Evolutionary conservation across 306 rosid genomes (phyloP).

Genomic region (Oxytropis ochrocephala): DNA sequence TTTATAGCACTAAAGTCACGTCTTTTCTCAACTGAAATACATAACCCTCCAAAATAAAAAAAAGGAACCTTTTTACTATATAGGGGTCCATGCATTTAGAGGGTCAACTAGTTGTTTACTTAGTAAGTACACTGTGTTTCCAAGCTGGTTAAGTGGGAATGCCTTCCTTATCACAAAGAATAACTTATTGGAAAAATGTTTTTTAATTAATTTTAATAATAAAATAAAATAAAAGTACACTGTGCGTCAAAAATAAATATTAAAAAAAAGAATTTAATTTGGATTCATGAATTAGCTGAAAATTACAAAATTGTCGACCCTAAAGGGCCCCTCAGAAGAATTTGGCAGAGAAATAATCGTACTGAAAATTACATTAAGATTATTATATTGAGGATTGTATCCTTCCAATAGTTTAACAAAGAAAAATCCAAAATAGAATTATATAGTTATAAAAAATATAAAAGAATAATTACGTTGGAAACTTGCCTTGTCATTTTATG

Average conservation of each 20-base stretch:
- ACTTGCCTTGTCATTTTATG: conserved; percentile 56
- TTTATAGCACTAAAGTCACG: no score
- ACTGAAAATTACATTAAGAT: conserved; percentile 28
- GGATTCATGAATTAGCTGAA: conserved; percentile 13
- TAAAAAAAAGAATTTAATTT: conserved; percentile 10
- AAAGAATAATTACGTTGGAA: conserved; percentile 39
- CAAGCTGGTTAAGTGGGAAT: conserved; percentile 13
- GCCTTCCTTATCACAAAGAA: not conserved
- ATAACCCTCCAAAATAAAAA: not conserved
- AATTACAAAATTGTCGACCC: not conserved
- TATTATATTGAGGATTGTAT: conserved; percentile 24
- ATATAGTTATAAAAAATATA: conserved; percentile 12
- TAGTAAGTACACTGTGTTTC: not conserved
- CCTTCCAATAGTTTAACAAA: conserved; percentile 20
- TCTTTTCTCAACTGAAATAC: not conserved
- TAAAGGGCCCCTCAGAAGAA: conserved; percentile 23
- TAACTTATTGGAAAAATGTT: conserved; percentile 5
- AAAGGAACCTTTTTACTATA: not conserved
- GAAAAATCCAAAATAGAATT: conserved; percentile 28
- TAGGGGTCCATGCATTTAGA: not conserved
- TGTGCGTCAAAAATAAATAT: no score
- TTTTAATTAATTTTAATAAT: not conserved
- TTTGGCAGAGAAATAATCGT: conserved; percentile 13
- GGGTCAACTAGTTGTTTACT: conserved; percentile 27
- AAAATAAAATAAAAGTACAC: not conserved